phyloP scores from a whole-genome alignment of 371 early-diverging fungal genomes.

The Rhizopus arrhizus region DNA sequence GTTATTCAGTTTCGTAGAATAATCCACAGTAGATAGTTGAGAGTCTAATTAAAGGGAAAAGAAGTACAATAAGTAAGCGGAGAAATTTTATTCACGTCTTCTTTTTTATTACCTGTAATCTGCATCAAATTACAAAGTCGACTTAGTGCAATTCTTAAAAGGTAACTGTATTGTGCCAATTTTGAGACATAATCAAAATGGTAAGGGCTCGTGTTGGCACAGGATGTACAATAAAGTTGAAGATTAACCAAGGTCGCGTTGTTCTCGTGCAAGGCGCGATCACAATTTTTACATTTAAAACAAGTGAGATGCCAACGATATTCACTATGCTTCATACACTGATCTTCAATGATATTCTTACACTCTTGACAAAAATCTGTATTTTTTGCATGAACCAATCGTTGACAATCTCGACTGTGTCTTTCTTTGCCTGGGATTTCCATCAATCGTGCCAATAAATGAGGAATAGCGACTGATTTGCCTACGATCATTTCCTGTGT shows the following conservation, averaged over 20 bases:
- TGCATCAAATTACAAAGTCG: conserved; percentile 78
- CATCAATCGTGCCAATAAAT: conserved; percentile 65
- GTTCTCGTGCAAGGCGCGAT: conserved; percentile 40
- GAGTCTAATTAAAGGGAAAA: conserved; percentile 22
- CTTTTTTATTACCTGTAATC: conserved; percentile 52
- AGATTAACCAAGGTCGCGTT: background rate
- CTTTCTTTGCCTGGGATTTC: conserved; percentile 58
- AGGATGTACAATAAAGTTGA: background rate
- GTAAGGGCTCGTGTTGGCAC: conserved; percentile 20
- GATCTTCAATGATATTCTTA: conserved; percentile 81
- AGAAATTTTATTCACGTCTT: too few relatives aligned
- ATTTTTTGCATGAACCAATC: conserved; percentile 47
- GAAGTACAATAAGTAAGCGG: background rate
- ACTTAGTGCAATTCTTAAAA: conserved; percentile 84
- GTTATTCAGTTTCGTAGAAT: conserved; percentile 32
- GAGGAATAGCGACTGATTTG: conserved; percentile 53
- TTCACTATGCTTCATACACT: conserved; percentile 72
- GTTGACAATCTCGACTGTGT: conserved; percentile 49
- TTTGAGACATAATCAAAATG: conserved; percentile 69
- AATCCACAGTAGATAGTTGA: conserved; percentile 47
- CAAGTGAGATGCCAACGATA: conserved; percentile 84
- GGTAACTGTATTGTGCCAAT: conserved; percentile 87
- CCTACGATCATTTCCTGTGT: conserved; percentile 37
- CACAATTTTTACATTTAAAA: conserved; percentile 74
- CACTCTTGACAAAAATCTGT: conserved; percentile 86